A percentile compares a stretch with the other conserved stretches of the same genome.
Conservation (phyloP, 2,329 filamentous ascomycete species). For the Alternaria conjuncta region DNA sequence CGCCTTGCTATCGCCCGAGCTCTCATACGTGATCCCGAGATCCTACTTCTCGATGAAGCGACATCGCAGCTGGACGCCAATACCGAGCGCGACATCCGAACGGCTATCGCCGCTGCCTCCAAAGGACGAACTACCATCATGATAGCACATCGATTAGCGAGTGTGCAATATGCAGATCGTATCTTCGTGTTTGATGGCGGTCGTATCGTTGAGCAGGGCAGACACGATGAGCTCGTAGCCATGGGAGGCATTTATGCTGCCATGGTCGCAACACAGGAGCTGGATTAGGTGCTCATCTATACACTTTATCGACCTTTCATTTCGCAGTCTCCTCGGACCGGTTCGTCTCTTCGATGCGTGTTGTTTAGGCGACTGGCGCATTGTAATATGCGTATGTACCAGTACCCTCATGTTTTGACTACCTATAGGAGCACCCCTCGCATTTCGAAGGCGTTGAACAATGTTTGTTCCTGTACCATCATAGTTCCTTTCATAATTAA, state of each 20-base stretch:
- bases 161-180: constrained; percentile 78
- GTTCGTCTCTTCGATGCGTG: neutral
- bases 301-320: neutral
- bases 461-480: neutral
- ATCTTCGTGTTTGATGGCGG: constrained; percentile 79
- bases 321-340: neutral
- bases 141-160: constrained; percentile 78
- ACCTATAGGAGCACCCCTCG: neutral
- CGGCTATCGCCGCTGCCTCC: constrained; percentile 50
- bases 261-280: constrained; percentile 47
- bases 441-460: neutral
- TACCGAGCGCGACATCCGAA: constrained; percentile 52
- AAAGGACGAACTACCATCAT: constrained; percentile 68
- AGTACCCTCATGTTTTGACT: neutral
- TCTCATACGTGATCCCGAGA: constrained; percentile 54
- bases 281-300: constrained; percentile 27
- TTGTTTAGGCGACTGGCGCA: neutral
- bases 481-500: neutral
- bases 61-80: constrained; percentile 56
- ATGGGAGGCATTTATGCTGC: constrained; percentile 43
- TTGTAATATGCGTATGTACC: neutral
- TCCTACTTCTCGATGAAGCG: constrained; percentile 56
- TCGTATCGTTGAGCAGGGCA: constrained; percentile 66
- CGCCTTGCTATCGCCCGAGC: constrained; percentile 56
- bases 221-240: constrained; percentile 63